Percentiles rank a stretch among this genome's conserved stretches.
These are phyloP conservation scores for Fusarium virguliforme DNA, from an alignment of 2,329 filamentous ascomycete species.

Conservation along the genomic window DNA sequence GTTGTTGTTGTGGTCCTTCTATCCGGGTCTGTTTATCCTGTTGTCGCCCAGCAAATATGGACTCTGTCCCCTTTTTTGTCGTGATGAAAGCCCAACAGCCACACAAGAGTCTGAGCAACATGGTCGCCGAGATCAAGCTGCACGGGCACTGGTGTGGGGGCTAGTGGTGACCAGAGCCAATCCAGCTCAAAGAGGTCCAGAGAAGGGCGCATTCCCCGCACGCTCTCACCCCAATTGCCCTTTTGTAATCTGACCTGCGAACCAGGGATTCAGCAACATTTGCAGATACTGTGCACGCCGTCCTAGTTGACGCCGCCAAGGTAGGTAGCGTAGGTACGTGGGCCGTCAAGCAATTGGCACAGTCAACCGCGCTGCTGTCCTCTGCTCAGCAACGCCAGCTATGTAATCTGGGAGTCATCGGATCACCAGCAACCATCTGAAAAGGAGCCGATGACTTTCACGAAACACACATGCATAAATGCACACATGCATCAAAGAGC, in stretches of 20 bases:
- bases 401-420: neutral
- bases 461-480: neutral
- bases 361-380: neutral
- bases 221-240: conserved; percentile 39
- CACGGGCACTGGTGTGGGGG: conserved; percentile 4
- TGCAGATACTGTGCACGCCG: conserved; percentile 1
- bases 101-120: neutral
- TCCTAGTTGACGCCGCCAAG: conserved; percentile 1
- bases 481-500: neutral
- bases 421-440: neutral
- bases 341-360: conserved; percentile 1
- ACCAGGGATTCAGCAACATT: conserved; percentile 20
- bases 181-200: conserved; percentile 6
- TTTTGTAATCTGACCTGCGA: conserved; percentile 5
- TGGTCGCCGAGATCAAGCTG: neutral
- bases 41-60: neutral
- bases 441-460: neutral
- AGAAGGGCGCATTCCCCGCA: conserved; percentile 37
- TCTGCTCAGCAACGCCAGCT: neutral
- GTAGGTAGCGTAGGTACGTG: neutral
- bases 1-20: conserved; percentile 2
- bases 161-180: conserved; percentile 26
- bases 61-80: conserved; percentile 11
- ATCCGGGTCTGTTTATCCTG: conserved; percentile 5
- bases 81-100: conserved; percentile 3